These are phyloP conservation scores for Papilionanthe hybrid DNA, from an alignment of 116 monocot species.

Conservation along the genomic window DNA sequence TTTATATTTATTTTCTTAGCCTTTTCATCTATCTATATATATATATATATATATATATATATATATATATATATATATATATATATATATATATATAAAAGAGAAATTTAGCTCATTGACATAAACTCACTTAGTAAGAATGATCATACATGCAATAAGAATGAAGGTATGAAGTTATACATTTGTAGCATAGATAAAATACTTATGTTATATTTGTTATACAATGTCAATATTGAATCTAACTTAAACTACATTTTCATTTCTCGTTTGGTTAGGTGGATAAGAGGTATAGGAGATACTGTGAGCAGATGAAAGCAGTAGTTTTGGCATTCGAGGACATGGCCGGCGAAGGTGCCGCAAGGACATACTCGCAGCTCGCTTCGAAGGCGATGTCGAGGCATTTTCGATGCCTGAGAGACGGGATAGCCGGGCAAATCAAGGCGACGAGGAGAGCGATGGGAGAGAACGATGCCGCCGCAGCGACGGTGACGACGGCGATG, in stretches of 20 bases:
- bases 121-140: too few relatives aligned
- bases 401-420: slow-evolving; percentile 71
- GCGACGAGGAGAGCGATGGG: slow-evolving; percentile 51
- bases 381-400: slow-evolving; percentile 81
- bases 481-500: background rate
- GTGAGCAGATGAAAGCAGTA: slow-evolving; percentile 58
- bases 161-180: too few relatives aligned
- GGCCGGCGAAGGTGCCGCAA: slow-evolving; percentile 53
- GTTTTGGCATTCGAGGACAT: slow-evolving; percentile 53
- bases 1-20: too few relatives aligned
- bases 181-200: too few relatives aligned
- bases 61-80: too few relatives aligned
- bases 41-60: too few relatives aligned
- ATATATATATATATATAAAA: too few relatives aligned
- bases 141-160: too few relatives aligned
- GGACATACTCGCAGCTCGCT: slow-evolving; percentile 54
- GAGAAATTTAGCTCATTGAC: too few relatives aligned
- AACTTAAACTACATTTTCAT: background rate
- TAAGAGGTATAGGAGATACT: slow-evolving; percentile 61
- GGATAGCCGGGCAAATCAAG: slow-evolving; percentile 45
- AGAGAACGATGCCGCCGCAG: slow-evolving; percentile 23
- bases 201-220: too few relatives aligned
- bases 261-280: slow-evolving; percentile 44
- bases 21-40: too few relatives aligned
- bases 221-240: background rate